Base-by-base conservation (phyloP, 148 eudicot species). In the Chenopodium album region DNA sequence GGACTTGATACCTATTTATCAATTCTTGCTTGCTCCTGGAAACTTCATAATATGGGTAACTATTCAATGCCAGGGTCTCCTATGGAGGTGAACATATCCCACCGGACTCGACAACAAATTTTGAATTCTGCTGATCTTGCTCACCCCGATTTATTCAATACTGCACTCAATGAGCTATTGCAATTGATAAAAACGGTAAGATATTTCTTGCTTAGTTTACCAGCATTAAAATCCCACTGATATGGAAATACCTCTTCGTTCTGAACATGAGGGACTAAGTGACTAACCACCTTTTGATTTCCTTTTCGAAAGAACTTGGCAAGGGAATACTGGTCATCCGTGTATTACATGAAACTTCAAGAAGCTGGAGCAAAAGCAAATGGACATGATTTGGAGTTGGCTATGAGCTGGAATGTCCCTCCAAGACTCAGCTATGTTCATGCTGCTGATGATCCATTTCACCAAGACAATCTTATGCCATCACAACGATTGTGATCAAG, bases 11-110 rank as follows among this genome's bases (percentile, higher is more conserved):
- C 52, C 29, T 44, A 44, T 44, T 31, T 31, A 31, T 31, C 32
- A 31, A 31, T 31, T 48, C 19, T 71, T 71, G 52, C 48, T 71
- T 71, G 1, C 75, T 26, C 7, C 3, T 26, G 22, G 2, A 8
- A 28, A 31, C 66, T 23, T 72, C 17, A 62, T 72, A 2, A 20
- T 41, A 47, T 47, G 29, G 59, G 29, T 20, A 67, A 65, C 11
- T 56, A 19, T 78, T 16, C 20, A 26, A n/a, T 34, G 26, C 29
- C 86, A 94, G 98, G 98, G 81, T 92, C 98, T 60, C 81, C 85
- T 41, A 90, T 94, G 98, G 97, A 94, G 82, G 97, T 94, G 68
- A 94, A 94, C 72, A 91, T 94, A 83, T 94, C 98, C 80, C 89
- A 92, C 84, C 88, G 92, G 75, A 84, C 86, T 78, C 88, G 98